Conservation (phyloP, 2,329 filamentous ascomycete genomes). For the Ophiostoma ulmi region DNA sequence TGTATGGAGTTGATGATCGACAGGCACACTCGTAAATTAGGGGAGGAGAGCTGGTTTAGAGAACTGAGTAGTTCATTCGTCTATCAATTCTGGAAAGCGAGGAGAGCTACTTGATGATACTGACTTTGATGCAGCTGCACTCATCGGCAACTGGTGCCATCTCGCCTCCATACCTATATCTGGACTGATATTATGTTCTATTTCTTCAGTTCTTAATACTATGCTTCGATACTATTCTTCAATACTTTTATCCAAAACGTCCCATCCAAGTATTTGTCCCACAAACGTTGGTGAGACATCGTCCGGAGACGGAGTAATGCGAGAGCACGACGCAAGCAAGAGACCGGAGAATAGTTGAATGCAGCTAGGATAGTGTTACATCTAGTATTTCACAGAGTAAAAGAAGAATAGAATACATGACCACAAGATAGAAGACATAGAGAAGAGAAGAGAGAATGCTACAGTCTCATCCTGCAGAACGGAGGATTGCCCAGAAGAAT, state of each 20-base stretch:
- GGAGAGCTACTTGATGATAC: background rate
- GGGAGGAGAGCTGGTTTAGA: background rate
- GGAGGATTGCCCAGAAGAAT: background rate
- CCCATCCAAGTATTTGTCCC: background rate
- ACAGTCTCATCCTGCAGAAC: background rate
- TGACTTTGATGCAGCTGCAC: no score
- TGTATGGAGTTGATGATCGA: background rate
- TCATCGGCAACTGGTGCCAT: background rate
- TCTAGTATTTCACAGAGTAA: background rate
- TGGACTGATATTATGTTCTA: no score
- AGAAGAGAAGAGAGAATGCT: background rate
- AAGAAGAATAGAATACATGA: background rate
- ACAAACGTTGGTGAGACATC: conserved; percentile 5
- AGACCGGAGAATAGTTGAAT: conserved; percentile 3
- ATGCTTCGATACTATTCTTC: no score
- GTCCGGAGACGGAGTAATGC: background rate
- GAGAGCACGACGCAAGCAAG: background rate
- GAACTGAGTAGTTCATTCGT: no score
- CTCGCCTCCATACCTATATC: background rate
- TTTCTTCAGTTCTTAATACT: background rate
- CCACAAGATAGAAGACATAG: background rate
- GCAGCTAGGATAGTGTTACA: background rate
- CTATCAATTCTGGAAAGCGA: background rate
- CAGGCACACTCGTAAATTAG: background rate
- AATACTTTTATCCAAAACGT: background rate